A percentile compares a stretch with the other conserved stretches of the same genome.
phyloP scores from a whole-genome alignment of 805 yeast genomes.

The Candida chilensis region DNA sequence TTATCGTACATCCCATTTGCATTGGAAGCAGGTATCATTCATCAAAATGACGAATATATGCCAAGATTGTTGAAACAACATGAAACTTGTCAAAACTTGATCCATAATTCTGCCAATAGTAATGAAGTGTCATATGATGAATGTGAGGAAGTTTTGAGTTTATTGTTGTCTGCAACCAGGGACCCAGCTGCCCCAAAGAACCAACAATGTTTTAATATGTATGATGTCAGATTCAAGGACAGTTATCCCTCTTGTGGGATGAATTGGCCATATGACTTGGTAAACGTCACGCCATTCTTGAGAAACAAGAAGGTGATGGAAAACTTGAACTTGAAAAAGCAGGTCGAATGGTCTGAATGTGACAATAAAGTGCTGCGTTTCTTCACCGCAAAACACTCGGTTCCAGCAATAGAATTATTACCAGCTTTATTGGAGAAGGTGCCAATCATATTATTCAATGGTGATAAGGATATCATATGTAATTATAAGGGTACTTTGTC shows the following conservation, averaged over 20 bases:
- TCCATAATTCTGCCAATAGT: constrained; percentile 16
- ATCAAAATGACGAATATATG: constrained; percentile 26
- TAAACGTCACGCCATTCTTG: constrained; percentile 40
- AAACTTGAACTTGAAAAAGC: constrained; percentile 38
- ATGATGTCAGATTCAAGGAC: constrained; percentile 67
- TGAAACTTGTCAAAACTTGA: constrained; percentile 50
- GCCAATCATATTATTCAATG: constrained; percentile 71
- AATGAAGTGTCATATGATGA: constrained; percentile 15
- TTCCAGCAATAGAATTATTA: constrained; percentile 57
- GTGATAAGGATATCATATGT: constrained; percentile 85
- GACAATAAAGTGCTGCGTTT: constrained; percentile 42
- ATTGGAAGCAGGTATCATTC: constrained; percentile 46
- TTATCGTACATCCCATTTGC: constrained; percentile 72
- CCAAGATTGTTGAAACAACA: constrained; percentile 35
- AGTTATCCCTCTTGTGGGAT: constrained; percentile 80
- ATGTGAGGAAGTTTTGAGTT: constrained; percentile 41
- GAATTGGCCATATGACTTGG: constrained; percentile 79
- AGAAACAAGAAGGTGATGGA: constrained; percentile 31
- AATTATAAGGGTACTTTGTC: constrained; percentile 70
- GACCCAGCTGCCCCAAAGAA: constrained; percentile 15
- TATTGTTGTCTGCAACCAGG: constrained; percentile 21
- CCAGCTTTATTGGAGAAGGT: constrained; percentile 52
- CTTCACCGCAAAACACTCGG: constrained; percentile 42
- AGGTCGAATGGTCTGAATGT: constrained; percentile 72
- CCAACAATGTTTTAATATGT: constrained; percentile 69